These are phyloP conservation scores for Solanum sitiens DNA, from an alignment of 257 asterid species.

Conservation along the genomic window DNA sequence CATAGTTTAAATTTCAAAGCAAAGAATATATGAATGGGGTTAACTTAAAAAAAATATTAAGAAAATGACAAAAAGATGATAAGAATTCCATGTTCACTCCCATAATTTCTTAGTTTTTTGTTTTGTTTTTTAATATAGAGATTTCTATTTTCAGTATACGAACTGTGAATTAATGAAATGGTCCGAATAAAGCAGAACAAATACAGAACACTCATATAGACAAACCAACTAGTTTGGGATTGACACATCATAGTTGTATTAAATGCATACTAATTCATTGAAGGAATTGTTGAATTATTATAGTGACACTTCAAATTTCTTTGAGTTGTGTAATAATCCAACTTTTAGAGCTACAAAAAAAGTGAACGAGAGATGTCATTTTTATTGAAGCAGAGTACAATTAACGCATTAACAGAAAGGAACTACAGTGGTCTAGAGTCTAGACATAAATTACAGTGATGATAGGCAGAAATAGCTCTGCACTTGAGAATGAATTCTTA, in stretches of 20 bases:
- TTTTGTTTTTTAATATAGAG: neutral
- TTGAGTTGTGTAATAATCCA: neutral
- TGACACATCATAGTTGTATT: neutral
- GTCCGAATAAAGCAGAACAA: neutral
- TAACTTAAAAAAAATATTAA: too few relatives aligned
- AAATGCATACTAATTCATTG: neutral
- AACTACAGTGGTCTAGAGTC: neutral
- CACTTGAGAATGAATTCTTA: neutral
- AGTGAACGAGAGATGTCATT: neutral
- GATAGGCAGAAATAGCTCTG: neutral
- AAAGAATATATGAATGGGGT: neutral
- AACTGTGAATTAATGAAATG: neutral
- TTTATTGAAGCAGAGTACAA: neutral
- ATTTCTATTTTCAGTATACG: neutral
- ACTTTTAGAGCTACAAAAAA: neutral
- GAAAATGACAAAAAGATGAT: neutral
- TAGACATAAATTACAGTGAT: neutral
- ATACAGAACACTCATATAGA: neutral
- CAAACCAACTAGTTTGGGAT: neutral
- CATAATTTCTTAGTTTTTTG: neutral
- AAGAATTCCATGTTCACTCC: neutral
- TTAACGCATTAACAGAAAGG: neutral
- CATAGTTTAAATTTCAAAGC: too few relatives aligned
- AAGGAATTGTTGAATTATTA: neutral
- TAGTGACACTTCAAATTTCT: neutral